phyloP scores from a whole-genome alignment of 495 filamentous ascomycete species.

The Halenospora varia region DNA sequence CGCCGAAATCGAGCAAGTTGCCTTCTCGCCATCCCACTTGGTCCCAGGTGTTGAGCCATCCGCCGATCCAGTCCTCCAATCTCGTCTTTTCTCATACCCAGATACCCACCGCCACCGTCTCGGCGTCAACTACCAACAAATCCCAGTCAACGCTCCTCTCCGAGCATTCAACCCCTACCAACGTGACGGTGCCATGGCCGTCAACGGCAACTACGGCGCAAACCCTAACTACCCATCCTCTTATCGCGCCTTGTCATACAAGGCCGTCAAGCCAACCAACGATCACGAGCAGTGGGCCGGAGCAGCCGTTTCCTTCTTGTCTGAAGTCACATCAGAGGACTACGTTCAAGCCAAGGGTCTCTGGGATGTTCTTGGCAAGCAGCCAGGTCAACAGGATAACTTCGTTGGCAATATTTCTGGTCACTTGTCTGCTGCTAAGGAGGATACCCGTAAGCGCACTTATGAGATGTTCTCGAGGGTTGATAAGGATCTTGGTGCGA shows the following conservation, averaged over 20 bases:
- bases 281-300: constrained; percentile 62
- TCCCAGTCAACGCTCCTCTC: constrained; percentile 73
- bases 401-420: constrained; percentile 62
- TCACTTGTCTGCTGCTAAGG: constrained; percentile 46
- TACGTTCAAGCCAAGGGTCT: constrained; percentile 61
- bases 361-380: constrained; percentile 61
- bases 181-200: constrained; percentile 67
- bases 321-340: constrained; percentile 50
- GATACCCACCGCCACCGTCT: constrained; percentile 78
- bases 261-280: constrained; percentile 52
- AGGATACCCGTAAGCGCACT: constrained; percentile 52
- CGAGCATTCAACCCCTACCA: constrained; percentile 69
- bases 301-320: constrained; percentile 30
- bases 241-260: constrained; percentile 55
- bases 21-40: constrained; percentile 79
- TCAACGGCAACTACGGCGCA: constrained; percentile 66
- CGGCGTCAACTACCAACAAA: constrained; percentile 79
- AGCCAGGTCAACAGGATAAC: constrained; percentile 61
- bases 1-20: constrained; percentile 77
- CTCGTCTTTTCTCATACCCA: constrained; percentile 78
- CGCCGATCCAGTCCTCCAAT: constrained; percentile 76
- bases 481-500: constrained; percentile 35
- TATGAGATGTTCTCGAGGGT: constrained; percentile 55
- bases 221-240: constrained; percentile 66
- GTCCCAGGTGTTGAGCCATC: constrained; percentile 62